These are phyloP conservation scores for Raffaelea ambrosiae DNA, from an alignment of 2,329 filamentous ascomycete species.

Conservation along the genomic window DNA sequence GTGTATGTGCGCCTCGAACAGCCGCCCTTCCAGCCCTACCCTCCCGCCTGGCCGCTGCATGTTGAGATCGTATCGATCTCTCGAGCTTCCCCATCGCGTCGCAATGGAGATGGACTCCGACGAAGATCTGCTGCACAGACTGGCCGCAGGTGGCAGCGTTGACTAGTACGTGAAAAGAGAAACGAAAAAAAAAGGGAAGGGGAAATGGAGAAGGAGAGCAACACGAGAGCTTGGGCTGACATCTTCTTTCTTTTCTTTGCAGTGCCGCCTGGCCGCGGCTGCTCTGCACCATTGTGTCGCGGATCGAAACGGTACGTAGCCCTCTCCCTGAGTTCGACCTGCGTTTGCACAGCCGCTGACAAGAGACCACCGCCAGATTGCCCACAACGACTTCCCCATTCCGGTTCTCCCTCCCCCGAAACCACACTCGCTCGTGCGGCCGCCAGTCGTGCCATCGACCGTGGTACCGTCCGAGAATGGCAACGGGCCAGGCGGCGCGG, in stretches of 20 bases:
- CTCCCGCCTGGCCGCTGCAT: neutral
- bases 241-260: constrained; percentile 5
- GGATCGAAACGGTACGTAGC: constrained; percentile 51
- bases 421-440: constrained; percentile 21
- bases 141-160: constrained; percentile 44
- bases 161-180: constrained; percentile 37
- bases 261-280: constrained; percentile 64
- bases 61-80: neutral
- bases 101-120: constrained; percentile 48
- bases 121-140: constrained; percentile 36
- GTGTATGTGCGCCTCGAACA: too few species aligned
- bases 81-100: neutral
- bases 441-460: constrained; percentile 34
- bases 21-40: neutral
- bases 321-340: constrained; percentile 8
- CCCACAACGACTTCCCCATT: constrained; percentile 66
- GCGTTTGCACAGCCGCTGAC: neutral
- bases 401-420: constrained; percentile 44
- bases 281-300: constrained; percentile 55
- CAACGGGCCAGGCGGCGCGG: constrained; percentile 21
- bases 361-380: constrained; percentile 47
- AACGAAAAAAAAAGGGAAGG: neutral
- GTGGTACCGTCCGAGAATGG: constrained; percentile 34
- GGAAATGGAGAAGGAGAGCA: neutral
- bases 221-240: constrained; percentile 2